phyloP scores from a whole-genome alignment of 1,284 basidiomycete species.

The Porodaedalea pini region DNA sequence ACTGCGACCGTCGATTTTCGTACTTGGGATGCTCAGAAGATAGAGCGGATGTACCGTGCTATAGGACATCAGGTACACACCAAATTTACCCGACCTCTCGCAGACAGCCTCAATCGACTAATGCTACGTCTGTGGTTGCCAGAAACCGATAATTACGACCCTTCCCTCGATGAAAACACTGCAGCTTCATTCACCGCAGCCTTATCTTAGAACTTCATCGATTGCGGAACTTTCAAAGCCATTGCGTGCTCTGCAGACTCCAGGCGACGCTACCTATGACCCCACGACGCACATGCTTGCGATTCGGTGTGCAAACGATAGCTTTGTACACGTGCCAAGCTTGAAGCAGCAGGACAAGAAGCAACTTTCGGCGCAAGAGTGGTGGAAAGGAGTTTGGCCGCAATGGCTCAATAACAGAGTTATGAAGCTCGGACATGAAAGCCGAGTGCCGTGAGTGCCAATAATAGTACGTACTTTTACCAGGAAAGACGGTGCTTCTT shows the following conservation, averaged over 20 bases:
- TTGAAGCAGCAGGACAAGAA: conserved; percentile 62
- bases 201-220: conserved; percentile 19
- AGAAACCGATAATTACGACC: conserved; percentile 46
- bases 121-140: background rate
- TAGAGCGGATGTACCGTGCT: conserved; percentile 61
- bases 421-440: conserved; percentile 9
- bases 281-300: conserved; percentile 37
- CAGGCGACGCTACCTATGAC: conserved; percentile 43
- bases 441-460: background rate
- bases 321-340: conserved; percentile 46
- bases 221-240: conserved; percentile 19
- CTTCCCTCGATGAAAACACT: conserved; percentile 42
- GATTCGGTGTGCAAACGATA: conserved; percentile 47
- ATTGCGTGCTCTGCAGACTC: conserved; percentile 28
- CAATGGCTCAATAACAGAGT: conserved; percentile 15
- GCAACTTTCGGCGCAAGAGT: conserved; percentile 43
- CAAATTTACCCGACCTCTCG: background rate
- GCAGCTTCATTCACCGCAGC: conserved; percentile 43
- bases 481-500: too few species aligned
- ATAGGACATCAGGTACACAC: conserved; percentile 67
- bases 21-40: conserved; percentile 50
- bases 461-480: too few species aligned
- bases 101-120: background rate
- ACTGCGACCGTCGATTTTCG: conserved; percentile 58
- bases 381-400: conserved; percentile 56